phyloP scores from a whole-genome alignment of 352 stramenopile species.

The Phytophthora pini region DNA sequence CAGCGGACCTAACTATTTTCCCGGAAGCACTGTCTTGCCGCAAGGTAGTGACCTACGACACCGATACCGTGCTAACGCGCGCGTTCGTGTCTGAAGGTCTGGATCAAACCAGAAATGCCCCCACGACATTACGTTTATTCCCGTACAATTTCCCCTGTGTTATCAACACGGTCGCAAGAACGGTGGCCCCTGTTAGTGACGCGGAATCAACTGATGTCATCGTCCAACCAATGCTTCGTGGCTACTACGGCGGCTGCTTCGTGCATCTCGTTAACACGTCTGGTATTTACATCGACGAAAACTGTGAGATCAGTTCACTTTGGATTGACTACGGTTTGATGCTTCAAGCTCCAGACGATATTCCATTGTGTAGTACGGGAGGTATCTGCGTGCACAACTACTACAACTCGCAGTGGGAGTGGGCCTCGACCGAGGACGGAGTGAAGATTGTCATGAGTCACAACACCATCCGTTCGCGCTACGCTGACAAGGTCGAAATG shows the following conservation, averaged over 20 bases:
- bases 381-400: slow-evolving; percentile 44
- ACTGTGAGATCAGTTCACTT: slow-evolving; percentile 30
- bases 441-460: slow-evolving; percentile 25
- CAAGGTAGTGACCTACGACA: slow-evolving; percentile 19
- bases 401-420: slow-evolving; percentile 46
- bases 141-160: slow-evolving; percentile 45
- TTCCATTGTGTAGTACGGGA: slow-evolving; percentile 36
- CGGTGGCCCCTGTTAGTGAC: slow-evolving; percentile 22
- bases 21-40: slow-evolving; percentile 37
- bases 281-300: slow-evolving; percentile 39
- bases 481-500: slow-evolving; percentile 41
- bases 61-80: slow-evolving; percentile 18
- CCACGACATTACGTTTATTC: slow-evolving; percentile 40
- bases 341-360: slow-evolving; percentile 40
- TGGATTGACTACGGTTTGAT: slow-evolving; percentile 47
- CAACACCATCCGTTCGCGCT: slow-evolving; percentile 36
- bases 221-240: slow-evolving; percentile 40
- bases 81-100: slow-evolving; percentile 39
- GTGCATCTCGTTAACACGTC: slow-evolving; percentile 39
- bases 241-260: slow-evolving; percentile 42
- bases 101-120: slow-evolving; percentile 42
- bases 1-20: slow-evolving; percentile 42
- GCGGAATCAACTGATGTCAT: slow-evolving; percentile 18
- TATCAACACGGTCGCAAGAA: slow-evolving; percentile 23
- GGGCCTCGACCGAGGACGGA: slow-evolving; percentile 16